Evolutionary conservation across 1,284 basidiomycete genomes (phyloP).

Genomic region (Calocybe gambosa): DNA sequence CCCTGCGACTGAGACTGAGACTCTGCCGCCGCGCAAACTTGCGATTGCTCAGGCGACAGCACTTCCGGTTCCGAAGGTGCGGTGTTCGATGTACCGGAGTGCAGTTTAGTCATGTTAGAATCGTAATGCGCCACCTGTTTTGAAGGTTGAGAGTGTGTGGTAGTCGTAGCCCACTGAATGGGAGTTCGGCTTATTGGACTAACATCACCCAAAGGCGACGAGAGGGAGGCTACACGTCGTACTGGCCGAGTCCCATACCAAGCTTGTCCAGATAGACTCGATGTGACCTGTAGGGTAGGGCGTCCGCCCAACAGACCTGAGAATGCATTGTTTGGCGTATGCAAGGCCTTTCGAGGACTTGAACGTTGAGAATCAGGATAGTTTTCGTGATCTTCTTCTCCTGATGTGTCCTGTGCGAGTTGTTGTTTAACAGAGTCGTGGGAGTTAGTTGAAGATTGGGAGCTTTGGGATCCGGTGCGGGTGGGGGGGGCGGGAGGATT

Average conservation of each 20-base stretch:
- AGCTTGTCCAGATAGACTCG: constrained; percentile 18
- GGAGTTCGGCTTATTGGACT: neutral
- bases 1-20: constrained; percentile 20
- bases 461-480: neutral
- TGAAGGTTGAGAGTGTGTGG: constrained; percentile 3
- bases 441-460: constrained; percentile 20
- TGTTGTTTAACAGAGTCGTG: constrained; percentile 26
- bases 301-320: neutral
- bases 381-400: constrained; percentile 13
- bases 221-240: constrained; percentile 4
- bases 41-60: constrained; percentile 3
- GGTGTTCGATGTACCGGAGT: constrained; percentile 22
- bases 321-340: neutral
- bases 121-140: neutral
- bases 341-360: neutral
- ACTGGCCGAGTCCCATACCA: constrained; percentile 24
- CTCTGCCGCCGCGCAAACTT: constrained; percentile 7
- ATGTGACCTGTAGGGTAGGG: neutral
- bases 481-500: neutral
- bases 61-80: constrained; percentile 4
- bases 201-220: neutral
- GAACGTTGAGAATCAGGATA: neutral
- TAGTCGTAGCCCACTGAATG: neutral
- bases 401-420: constrained; percentile 24
- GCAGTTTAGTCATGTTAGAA: constrained; percentile 8